phyloP scores from a whole-genome alignment of 2,329 filamentous ascomycete genomes.

The Cryoendolithus antarcticus region DNA sequence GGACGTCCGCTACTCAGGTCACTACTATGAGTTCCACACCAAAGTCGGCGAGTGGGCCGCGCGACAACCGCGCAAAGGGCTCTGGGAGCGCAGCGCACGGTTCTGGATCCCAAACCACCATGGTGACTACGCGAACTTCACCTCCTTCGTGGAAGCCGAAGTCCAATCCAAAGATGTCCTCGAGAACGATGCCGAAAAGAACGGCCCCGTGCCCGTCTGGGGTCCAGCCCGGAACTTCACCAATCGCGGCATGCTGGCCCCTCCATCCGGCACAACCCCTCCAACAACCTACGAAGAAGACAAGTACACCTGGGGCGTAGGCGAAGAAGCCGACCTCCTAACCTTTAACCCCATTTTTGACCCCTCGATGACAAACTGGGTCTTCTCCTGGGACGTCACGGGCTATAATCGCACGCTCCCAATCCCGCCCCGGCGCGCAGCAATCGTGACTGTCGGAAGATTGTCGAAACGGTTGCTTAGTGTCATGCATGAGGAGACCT shows the following conservation, averaged over 20 bases:
- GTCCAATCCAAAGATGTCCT: slow-evolving; percentile 35
- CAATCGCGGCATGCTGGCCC: slow-evolving; percentile 40
- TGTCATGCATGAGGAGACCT: slow-evolving; percentile 66
- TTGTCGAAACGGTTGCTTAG: slow-evolving; percentile 60
- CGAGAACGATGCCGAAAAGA: slow-evolving; percentile 39
- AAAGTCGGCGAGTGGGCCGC: slow-evolving; percentile 52
- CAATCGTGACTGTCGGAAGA: slow-evolving; percentile 67
- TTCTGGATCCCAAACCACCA: slow-evolving; percentile 61
- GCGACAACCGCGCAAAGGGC: slow-evolving; percentile 55
- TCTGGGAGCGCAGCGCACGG: slow-evolving; percentile 62
- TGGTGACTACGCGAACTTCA: slow-evolving; percentile 57
- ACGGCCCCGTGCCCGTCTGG: slow-evolving; percentile 50
- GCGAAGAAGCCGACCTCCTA: slow-evolving; percentile 62
- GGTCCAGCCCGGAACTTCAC: slow-evolving; percentile 39
- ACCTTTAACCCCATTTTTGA: slow-evolving; percentile 72
- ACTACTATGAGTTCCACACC: slow-evolving; percentile 70
- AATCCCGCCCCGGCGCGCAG: slow-evolving; percentile 57
- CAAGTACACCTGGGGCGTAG: slow-evolving; percentile 63
- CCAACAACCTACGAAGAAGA: slow-evolving; percentile 48
- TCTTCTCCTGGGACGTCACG: slow-evolving; percentile 55
- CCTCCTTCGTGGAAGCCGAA: slow-evolving; percentile 49
- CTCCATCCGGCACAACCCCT: slow-evolving; percentile 51
- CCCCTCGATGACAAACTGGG: slow-evolving; percentile 59
- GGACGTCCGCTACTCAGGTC: slow-evolving; percentile 67
- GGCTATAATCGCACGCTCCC: slow-evolving; percentile 45